Evolutionary conservation across 306 rosid species (phyloP).

Genomic region (Fragaria nilgerrensis): DNA sequence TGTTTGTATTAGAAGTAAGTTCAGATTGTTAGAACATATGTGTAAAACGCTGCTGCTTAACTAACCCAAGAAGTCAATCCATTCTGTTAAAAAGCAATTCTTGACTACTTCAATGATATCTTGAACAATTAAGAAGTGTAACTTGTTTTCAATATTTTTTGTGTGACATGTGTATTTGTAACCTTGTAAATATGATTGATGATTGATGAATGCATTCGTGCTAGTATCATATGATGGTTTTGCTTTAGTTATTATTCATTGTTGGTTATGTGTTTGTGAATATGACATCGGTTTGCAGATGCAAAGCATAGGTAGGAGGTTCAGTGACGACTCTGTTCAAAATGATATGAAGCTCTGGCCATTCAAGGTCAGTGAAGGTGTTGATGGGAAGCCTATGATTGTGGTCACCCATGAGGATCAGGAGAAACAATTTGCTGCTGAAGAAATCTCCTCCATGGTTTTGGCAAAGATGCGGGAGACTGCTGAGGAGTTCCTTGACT

Average conservation of each 20-base stretch:
- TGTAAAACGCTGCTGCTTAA: not conserved
- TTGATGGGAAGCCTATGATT: not conserved
- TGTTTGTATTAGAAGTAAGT: not conserved
- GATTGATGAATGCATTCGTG: too few relatives aligned
- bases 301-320: not conserved
- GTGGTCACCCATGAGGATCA: not conserved
- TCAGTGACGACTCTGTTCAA: not conserved
- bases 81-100: not conserved
- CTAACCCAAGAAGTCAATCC: not conserved
- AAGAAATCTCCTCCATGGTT: not conserved
- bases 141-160: not conserved
- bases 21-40: not conserved
- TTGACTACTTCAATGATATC: not conserved
- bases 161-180: not conserved
- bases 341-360: not conserved
- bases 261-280: not conserved
- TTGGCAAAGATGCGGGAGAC: conserved; percentile 5
- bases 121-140: not conserved
- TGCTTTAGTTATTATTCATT: not conserved
- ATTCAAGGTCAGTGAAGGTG: not conserved
- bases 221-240: not conserved
- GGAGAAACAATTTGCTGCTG: not conserved
- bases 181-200: not conserved
- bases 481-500: not conserved
- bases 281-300: not conserved